Evolutionary conservation across 495 filamentous ascomycete genomes (phyloP).

Genomic region (Neurospora sp.): DNA sequence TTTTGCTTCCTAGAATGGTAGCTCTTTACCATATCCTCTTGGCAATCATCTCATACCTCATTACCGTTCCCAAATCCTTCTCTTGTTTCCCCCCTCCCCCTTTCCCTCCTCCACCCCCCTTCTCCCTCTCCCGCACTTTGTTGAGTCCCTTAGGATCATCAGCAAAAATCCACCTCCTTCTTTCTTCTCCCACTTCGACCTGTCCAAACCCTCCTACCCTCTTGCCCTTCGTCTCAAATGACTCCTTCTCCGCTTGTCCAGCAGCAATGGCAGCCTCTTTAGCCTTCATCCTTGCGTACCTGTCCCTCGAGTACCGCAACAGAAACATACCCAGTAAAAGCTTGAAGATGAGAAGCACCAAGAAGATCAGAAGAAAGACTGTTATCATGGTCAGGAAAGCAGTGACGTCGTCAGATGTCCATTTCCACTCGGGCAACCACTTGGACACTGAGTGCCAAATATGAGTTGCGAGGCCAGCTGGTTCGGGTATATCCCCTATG

Average conservation of each 20-base stretch:
- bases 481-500: not conserved
- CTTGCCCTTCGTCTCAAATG: slow-evolving; percentile 56
- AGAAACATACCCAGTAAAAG: slow-evolving; percentile 76
- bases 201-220: slow-evolving; percentile 73
- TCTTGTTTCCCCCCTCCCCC: slow-evolving; percentile 83
- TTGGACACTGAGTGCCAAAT: slow-evolving; percentile 24
- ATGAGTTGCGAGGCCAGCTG: slow-evolving; percentile 12
- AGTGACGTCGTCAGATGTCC: slow-evolving; percentile 55
- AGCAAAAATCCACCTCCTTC: slow-evolving; percentile 75
- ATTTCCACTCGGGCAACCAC: not conserved
- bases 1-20: too few species aligned
- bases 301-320: slow-evolving; percentile 58
- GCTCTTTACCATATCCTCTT: slow-evolving; percentile 74
- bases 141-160: slow-evolving; percentile 67
- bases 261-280: slow-evolving; percentile 44
- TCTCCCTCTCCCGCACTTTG: slow-evolving; percentile 60
- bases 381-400: slow-evolving; percentile 62
- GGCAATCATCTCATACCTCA: slow-evolving; percentile 57
- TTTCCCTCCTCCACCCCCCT: slow-evolving; percentile 57
- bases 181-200: slow-evolving; percentile 81
- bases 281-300: slow-evolving; percentile 72
- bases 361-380: slow-evolving; percentile 68
- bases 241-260: slow-evolving; percentile 40
- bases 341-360: slow-evolving; percentile 72
- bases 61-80: slow-evolving; percentile 15